Evolutionary conservation across 2,329 filamentous ascomycete species (phyloP), one percentile per base, ranked within the genome.

Genomic region (Ceratocystis huliohia): DNA sequence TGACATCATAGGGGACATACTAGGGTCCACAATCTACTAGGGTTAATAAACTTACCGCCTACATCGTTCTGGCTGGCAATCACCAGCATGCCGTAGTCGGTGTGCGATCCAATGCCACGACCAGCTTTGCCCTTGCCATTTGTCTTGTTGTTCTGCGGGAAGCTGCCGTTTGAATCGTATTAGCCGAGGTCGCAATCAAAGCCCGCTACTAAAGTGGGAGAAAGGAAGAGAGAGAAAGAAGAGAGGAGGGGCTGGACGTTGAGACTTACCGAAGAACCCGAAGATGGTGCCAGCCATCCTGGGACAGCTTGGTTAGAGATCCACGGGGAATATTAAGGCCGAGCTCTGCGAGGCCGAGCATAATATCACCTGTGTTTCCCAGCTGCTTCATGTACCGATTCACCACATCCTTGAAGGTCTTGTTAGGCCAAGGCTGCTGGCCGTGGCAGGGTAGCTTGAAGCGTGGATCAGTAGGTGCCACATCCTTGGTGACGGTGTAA

Each of bases 281-380:
- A 74, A 80, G 76, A 68, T 81, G 79, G 67, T 82, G 79, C 79
- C 80, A 82, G 0, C 80, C 80, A 66, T 82, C 80, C 6, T 75
- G 69, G 0, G 78, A 80, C 48, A 77, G 74, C 17, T 73, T 70
- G 4, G 74, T 78, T 25, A 81, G 70, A 22, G 76, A 75, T 2
- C 77, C 76, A 3, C 72, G 68, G 1, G 75, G 73, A 0, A 81
- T 72, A 22, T 72, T 73, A 5, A 81, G 73, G 0, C 79, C 80
- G 30, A 79, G 70, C 67, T 80, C 79, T 22, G 75, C 75, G n/a
- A 81, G 73, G 61, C 74, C 71, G 46, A 81, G 73, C n/a, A 81
- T 71, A 65, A 74, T 77, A 69, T 80, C 76, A 8, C 80, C 80
- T 41, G 73, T 74, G 33, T 71, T 68, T 0, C 75, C 77, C 1